Evolutionary conservation across 441 rosid genomes (phyloP).

Genomic region (Daphne laureola): DNA sequence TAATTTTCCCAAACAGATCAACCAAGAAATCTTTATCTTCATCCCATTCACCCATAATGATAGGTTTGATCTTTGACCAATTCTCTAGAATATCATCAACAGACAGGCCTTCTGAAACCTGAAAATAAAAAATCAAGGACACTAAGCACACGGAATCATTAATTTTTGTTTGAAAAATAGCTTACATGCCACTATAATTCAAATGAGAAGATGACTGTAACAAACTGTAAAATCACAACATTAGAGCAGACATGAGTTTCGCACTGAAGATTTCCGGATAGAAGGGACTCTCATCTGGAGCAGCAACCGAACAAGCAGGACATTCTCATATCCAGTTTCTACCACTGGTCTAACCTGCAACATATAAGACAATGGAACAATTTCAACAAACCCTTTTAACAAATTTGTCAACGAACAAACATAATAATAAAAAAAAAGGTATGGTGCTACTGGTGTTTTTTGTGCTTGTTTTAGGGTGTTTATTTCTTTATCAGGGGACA

Average conservation of each 20-base stretch:
- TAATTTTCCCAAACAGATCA: conserved; percentile 77
- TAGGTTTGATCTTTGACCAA: conserved; percentile 72
- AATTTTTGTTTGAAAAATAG: too few relatives aligned
- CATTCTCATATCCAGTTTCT: conserved; percentile 88
- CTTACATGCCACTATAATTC: too few relatives aligned
- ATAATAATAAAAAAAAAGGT: not conserved
- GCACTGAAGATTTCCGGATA: conserved; percentile 57
- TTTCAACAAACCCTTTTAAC: conserved; percentile 2
- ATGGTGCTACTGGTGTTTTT: too few relatives aligned
- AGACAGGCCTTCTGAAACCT: conserved; percentile 78
- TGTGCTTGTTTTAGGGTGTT: too few relatives aligned
- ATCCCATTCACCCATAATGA: conserved; percentile 74
- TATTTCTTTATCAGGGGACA: too few relatives aligned
- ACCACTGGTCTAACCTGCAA: conserved; percentile 86
- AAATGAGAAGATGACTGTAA: not conserved
- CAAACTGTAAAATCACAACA: not conserved
- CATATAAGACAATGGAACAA: conserved; percentile 16
- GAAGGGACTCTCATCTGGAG: conserved; percentile 61
- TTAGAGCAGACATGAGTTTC: conserved; percentile 15
- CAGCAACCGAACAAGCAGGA: conserved; percentile 71
- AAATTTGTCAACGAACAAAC: too few relatives aligned
- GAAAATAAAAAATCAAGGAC: conserved; percentile 19
- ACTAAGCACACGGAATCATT: conserved; percentile 21
- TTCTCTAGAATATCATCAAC: conserved; percentile 61
- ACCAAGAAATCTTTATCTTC: conserved; percentile 62